phyloP scores from a whole-genome alignment of 257 asterid species.

The Scutellaria galericulata region DNA sequence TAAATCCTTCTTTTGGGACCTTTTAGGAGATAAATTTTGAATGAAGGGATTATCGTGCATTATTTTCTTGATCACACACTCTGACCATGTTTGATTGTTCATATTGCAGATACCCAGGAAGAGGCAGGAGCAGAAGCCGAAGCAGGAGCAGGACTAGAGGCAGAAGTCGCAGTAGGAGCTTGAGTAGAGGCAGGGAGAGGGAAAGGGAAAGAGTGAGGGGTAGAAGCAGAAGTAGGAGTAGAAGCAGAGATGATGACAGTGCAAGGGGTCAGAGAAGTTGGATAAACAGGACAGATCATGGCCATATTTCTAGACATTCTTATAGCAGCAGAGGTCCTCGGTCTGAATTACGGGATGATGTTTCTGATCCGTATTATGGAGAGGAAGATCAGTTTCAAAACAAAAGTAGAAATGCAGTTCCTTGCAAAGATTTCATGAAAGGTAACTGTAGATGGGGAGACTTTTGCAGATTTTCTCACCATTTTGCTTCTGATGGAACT shows the following conservation, averaged over 20 bases:
- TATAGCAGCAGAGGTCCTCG: slow-evolving; percentile 53
- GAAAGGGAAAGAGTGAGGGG: slow-evolving; percentile 41
- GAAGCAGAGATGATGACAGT: slow-evolving; percentile 52
- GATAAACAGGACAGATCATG: slow-evolving; percentile 51
- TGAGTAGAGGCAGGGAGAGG: slow-evolving; percentile 47
- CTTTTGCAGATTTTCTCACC: slow-evolving; percentile 78
- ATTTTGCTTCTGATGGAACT: slow-evolving; percentile 53
- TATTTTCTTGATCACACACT: slow-evolving; percentile 9
- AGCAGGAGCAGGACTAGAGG: slow-evolving; percentile 65
- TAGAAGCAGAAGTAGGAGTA: slow-evolving; percentile 55
- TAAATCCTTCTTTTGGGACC: not conserved
- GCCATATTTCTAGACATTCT: slow-evolving; percentile 46
- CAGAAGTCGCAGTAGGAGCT: slow-evolving; percentile 58
- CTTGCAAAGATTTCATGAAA: slow-evolving; percentile 66
- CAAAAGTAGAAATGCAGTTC: slow-evolving; percentile 52
- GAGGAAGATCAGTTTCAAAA: slow-evolving; percentile 54
- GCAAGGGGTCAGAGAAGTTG: slow-evolving; percentile 50
- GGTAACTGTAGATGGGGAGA: slow-evolving; percentile 85
- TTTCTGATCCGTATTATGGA: slow-evolving; percentile 49
- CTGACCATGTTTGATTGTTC: slow-evolving; percentile 22
- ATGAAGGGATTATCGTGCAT: slow-evolving; percentile 1
- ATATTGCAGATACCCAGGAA: slow-evolving; percentile 53
- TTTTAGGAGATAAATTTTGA: not conserved
- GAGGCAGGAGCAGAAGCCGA: slow-evolving; percentile 69
- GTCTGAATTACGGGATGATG: slow-evolving; percentile 50